Base-by-base conservation (phyloP, 495 filamentous ascomycete genomes). In the Tuber indicum region DNA sequence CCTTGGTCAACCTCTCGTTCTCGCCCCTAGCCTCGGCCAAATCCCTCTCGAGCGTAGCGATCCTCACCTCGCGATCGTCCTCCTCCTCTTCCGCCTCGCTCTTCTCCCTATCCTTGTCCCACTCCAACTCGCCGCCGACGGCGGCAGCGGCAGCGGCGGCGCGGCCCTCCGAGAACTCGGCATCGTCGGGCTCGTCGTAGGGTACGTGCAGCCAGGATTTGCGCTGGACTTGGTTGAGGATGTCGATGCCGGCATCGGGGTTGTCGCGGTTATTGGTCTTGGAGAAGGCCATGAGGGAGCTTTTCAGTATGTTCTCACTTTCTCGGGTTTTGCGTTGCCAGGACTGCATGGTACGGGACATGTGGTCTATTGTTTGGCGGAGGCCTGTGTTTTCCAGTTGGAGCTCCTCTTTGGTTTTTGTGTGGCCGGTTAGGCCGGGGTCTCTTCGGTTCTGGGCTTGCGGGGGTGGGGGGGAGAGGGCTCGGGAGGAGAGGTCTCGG, bases 281-380 rank as follows among this genome's bases (percentile, higher is more conserved):
- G 10, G 79, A 81, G 12, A 81, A 69, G 17, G 81, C 81, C n/a
- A 82, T 49, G 6, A 82, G 79, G 44, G 70, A 75, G 58, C 74
- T 82, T 72, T 82, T 82, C 21, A 82, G 77, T 49, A 76, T 74
- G 16, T 77, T 69, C 41, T 82, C 78, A 44, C 81, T 76, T 71
- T 83, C 81, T 9, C 76, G 74, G 10, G 81, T 80, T 41, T 83
- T 83, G 23, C 75, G 77, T 58, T 82, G 75, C 81, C 81, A 83
- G 36, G 71, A 76, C 26, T 77, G 75, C 81, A 83, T 83, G 19
- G 78, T 78, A 16, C 81, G 78, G 14, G 75, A 74, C 75, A 83
- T 76, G 26, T 82, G 81, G 45, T 83, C 81, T 14, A 83, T 75
- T 3, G 81, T 77, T 47, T 79, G 77, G 7, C 81, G 73, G n/a